These are phyloP conservation scores for Gnaphalium uliginosum DNA, from an alignment of 129 eudicot genomes.

Conservation along the genomic window DNA sequence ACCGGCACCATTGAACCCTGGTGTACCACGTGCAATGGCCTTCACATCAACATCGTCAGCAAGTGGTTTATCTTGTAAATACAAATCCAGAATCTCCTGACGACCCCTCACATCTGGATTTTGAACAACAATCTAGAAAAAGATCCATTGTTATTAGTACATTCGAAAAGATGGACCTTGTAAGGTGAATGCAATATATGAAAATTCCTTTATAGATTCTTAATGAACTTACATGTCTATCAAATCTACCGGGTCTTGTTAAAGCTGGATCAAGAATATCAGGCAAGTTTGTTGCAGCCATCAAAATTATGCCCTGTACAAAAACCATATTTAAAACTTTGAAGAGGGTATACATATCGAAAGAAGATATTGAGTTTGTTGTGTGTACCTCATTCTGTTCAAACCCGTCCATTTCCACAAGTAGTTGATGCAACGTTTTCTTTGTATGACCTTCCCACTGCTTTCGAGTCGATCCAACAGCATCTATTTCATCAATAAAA, in stretches of 20 bases:
- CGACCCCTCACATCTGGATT: conserved; percentile 96
- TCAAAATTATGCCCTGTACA: conserved; percentile 80
- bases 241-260: conserved; percentile 98
- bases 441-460: conserved; percentile 99
- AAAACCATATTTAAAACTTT: neutral
- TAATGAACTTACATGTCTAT: conserved; percentile 80
- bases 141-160: conserved; percentile 12
- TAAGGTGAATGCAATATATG: neutral
- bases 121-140: conserved; percentile 78
- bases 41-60: conserved; percentile 84
- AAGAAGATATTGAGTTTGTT: neutral
- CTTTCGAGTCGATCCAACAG: conserved; percentile 97
- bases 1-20: conserved; percentile 97
- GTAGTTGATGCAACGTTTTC: conserved; percentile 93
- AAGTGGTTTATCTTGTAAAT: conserved; percentile 84
- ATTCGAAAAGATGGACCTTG: conserved; percentile 2
- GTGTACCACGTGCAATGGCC: conserved; percentile 95
- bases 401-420: conserved; percentile 99
- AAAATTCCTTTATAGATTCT: neutral
- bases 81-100: conserved; percentile 79
- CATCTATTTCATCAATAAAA: conserved; percentile 97
- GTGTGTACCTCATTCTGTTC: conserved; percentile 78
- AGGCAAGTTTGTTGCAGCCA: conserved; percentile 99
- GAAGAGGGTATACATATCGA: neutral
- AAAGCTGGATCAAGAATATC: conserved; percentile 98